A percentile compares a stretch with the other conserved stretches of the same genome.
These are phyloP conservation scores for Citrullus mucosospermus DNA, from an alignment of 306 rosid species.

Conservation along the genomic window DNA sequence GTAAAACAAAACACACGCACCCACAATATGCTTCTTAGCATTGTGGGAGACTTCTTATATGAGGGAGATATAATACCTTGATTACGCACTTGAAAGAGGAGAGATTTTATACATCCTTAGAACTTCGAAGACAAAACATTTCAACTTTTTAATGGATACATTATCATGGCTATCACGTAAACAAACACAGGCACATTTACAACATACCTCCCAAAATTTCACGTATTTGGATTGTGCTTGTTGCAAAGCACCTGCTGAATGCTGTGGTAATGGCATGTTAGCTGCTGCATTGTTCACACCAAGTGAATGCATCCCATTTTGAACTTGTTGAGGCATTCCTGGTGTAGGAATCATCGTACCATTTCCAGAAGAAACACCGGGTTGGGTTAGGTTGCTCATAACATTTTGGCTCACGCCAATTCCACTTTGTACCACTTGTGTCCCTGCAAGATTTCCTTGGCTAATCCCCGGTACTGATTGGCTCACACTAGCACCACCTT, in stretches of 20 bases:
- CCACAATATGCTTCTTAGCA: background rate
- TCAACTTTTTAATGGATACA: background rate
- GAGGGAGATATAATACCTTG: background rate
- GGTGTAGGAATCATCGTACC: conserved; percentile 96
- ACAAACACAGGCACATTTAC: background rate
- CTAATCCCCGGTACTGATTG: conserved; percentile 59
- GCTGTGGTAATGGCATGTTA: conserved; percentile 61
- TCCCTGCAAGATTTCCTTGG: conserved; percentile 71
- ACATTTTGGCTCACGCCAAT: conserved; percentile 70
- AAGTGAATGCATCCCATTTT: conserved; percentile 57
- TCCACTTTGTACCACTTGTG: conserved; percentile 72
- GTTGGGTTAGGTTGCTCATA: conserved; percentile 58
- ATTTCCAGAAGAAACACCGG: conserved; percentile 76
- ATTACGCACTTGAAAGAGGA: background rate
- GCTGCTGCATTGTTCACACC: conserved; percentile 47
- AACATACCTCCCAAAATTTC: conserved; percentile 93
- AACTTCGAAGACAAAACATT: background rate
- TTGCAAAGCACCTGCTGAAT: conserved; percentile 52
- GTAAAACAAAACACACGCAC: background rate
- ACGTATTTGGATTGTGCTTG: conserved; percentile 78
- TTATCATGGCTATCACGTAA: background rate
- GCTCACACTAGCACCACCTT: conserved; percentile 70
- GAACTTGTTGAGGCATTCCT: conserved; percentile 84
- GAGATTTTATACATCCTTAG: background rate
- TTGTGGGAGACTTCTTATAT: background rate